Evolutionary conservation across 2,329 filamentous ascomycete species (phyloP).

Genomic region (Colletotrichum noveboracense): DNA sequence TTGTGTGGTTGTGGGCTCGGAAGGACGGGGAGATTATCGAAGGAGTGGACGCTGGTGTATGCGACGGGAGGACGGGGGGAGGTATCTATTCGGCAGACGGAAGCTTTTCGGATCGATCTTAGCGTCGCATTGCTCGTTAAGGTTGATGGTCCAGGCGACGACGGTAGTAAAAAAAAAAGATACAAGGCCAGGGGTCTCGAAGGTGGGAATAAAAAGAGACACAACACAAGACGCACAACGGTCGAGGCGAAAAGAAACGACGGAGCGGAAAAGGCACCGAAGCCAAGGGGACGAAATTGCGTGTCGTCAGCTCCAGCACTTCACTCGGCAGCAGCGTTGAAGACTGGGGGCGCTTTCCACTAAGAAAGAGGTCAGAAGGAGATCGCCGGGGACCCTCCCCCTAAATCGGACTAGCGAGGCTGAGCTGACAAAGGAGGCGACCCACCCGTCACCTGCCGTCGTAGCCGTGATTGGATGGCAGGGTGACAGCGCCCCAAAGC

Average conservation of each 20-base stretch:
- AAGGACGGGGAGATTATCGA: background rate
- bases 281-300: conserved; percentile 19
- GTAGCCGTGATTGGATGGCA: conserved; percentile 8
- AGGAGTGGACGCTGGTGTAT: background rate
- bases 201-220: background rate
- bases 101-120: conserved; percentile 10
- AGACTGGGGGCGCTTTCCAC: background rate
- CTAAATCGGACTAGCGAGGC: conserved; percentile 21
- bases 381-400: conserved; percentile 9
- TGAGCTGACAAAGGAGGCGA: conserved; percentile 18
- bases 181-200: background rate
- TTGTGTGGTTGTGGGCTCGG: background rate
- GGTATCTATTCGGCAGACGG: background rate
- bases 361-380: conserved; percentile 1
- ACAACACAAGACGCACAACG: background rate
- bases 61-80: background rate
- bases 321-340: background rate
- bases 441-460: background rate
- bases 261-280: background rate
- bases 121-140: conserved; percentile 17
- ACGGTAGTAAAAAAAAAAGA: background rate
- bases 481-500: conserved; percentile 5
- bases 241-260: background rate
- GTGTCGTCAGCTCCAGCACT: conserved; percentile 18
- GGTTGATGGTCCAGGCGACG: background rate